These are phyloP conservation scores for Tetradesmus obliquus DNA, from an alignment of 139 green algal species.

Conservation along the genomic window DNA sequence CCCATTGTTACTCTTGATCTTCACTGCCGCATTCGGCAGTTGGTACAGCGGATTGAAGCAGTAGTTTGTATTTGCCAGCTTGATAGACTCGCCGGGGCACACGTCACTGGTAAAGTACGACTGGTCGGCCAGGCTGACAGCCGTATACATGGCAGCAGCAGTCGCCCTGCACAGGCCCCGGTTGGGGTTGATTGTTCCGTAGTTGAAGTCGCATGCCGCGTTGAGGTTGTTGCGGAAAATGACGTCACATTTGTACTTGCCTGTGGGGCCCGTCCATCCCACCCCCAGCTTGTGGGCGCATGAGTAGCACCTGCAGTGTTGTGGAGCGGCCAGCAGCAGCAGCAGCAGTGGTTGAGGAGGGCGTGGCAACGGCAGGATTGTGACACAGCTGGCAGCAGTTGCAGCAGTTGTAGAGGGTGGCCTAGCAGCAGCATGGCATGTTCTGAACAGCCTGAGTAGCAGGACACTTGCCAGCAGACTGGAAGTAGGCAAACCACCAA, in stretches of 20 bases:
- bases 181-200: background rate
- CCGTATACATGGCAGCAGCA: background rate
- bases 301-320: constrained; percentile 2
- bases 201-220: background rate
- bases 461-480: too few relatives aligned
- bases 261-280: background rate
- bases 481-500: too few relatives aligned
- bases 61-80: background rate
- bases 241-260: background rate
- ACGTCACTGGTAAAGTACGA: background rate
- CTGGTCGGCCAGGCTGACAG: background rate
- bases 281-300: background rate
- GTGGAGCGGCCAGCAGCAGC: background rate
- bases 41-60: constrained; percentile 6
- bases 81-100: background rate
- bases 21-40: background rate
- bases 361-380: too few relatives aligned
- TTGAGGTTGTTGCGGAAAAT: background rate
- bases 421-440: too few relatives aligned
- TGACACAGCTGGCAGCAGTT: too few relatives aligned
- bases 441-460: too few relatives aligned
- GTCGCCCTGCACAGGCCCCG: background rate
- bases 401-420: too few relatives aligned
- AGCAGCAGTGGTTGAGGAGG: too few relatives aligned
- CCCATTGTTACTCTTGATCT: background rate